Base-by-base conservation (phyloP, 805 yeast genomes). In the Cyberlindnera maritima region DNA sequence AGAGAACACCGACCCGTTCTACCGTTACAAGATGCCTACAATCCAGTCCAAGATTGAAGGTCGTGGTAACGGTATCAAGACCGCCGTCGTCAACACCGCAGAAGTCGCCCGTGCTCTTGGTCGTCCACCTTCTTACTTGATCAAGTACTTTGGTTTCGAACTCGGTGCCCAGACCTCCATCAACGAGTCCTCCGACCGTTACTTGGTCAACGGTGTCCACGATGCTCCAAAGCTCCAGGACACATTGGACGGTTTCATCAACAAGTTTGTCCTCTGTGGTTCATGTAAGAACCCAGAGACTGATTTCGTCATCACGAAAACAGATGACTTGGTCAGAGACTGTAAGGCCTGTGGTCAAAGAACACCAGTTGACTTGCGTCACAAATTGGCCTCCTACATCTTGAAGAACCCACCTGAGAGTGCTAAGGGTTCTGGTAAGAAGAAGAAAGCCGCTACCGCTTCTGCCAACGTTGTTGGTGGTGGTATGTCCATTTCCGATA, bases 11-110 rank as follows among this genome's bases (percentile, higher is more conserved):
- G 99, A 94, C 75, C 97, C 97, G 38, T 94, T 94, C 70, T 94
- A 94, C 82, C 96, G 99, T 76, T 94, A 94, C 72, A 94, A 94
- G 76, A 94, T 94, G 99, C 99, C 99, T 65, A 86, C 95, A 36
- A 85, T 94, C 70, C 95, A 88, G 72, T 88, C 97, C 58, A 94
- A 94, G 78, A 88, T 88, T 56, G 98, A 94, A 74, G 99, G 99
- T 69, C 81, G 96, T 67, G 99, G 99, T 75, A 94, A 94, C 74
- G 99, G 99, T 83, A 94, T 94, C 72, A 91, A 90, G 69, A 94
- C 99, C 20, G 95, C 92, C 46, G 84, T 94, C 47, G 80, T 89
- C 57, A 94, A 94, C 70, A 81, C 89, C 46, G 73, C 86, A 34
- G 98, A 94, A 63, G 97, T 94, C 52, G 96, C 97, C 35, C 81